A percentile compares a stretch with the other conserved stretches of the same genome.
Evolutionary conservation across 345 rosid genomes (phyloP).

Genomic region (Gossypium anomalum): DNA sequence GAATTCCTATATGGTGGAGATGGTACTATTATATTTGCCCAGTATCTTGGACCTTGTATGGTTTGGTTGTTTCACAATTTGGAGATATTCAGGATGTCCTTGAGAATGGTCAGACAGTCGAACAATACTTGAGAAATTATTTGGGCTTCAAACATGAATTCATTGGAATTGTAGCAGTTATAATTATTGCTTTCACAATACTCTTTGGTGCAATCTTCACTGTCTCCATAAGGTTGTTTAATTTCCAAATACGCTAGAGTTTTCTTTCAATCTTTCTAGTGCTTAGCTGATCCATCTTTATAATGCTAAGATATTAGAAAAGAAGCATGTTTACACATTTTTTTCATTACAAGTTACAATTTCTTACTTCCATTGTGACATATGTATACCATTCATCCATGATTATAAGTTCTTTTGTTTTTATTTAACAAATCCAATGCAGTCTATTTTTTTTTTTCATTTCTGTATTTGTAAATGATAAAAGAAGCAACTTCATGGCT

Average conservation of each 20-base stretch:
- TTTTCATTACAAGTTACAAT: no score
- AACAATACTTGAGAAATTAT: slow-evolving; percentile 14
- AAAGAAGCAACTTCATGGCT: no score
- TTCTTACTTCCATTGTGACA: no score
- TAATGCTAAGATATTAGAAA: neutral
- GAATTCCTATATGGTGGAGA: slow-evolving; percentile 47
- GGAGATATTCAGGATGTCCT: slow-evolving; percentile 23
- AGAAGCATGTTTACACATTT: neutral
- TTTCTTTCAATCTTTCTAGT: neutral
- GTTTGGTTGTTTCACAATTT: slow-evolving; percentile 40
- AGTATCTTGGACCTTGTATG: slow-evolving; percentile 45
- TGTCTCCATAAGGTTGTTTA: slow-evolving; percentile 12
- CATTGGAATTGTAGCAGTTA: slow-evolving; percentile 13
- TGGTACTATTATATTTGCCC: slow-evolving; percentile 53
- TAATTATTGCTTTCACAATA: slow-evolving; percentile 9
- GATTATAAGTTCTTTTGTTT: no score
- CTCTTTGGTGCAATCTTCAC: slow-evolving; percentile 19
- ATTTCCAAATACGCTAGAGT: slow-evolving; percentile 26
- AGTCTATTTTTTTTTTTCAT: no score
- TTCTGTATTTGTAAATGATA: no score
- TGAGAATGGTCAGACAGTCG: neutral
- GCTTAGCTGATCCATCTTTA: neutral
- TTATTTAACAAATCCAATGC: no score
- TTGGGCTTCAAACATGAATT: slow-evolving; percentile 20
- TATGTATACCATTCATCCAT: no score